Conservation (phyloP, 495 filamentous ascomycete species). For the Neurospora sp. region DNA sequence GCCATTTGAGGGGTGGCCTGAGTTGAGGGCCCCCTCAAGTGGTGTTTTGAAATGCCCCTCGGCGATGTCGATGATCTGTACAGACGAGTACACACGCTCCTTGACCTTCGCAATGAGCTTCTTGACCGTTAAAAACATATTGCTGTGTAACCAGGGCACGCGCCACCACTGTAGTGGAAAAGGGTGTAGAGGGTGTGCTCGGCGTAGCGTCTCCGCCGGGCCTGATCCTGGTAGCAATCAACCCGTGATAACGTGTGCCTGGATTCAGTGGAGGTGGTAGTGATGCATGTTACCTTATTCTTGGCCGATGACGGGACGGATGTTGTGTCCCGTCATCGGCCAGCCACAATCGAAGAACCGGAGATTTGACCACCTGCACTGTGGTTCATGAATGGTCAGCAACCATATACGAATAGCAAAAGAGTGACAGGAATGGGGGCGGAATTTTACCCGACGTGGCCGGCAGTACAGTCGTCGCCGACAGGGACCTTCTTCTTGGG, state of each 20-base stretch:
- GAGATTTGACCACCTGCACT: neutral
- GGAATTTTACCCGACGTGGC: neutral
- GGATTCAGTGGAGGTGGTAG: neutral
- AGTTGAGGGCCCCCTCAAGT: conserved; percentile 14
- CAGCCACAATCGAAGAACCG: neutral
- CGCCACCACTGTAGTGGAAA: conserved; percentile 64
- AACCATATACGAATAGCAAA: neutral
- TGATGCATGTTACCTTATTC: neutral
- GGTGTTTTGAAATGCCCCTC: conserved; percentile 12
- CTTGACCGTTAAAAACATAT: neutral
- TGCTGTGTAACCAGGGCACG: neutral
- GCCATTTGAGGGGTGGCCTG: neutral
- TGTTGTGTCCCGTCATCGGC: neutral
- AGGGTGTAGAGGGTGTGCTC: conserved; percentile 83
- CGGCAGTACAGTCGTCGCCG: neutral
- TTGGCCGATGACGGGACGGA: neutral
- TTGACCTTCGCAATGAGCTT: neutral
- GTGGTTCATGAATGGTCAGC: neutral
- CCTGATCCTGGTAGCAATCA: no score
- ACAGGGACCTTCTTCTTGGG: neutral
- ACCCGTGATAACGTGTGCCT: conserved; percentile 20
- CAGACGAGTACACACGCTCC: conserved; percentile 25
- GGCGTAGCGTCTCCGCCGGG: conserved; percentile 62
- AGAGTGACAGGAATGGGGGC: neutral
- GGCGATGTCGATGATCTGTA: conserved; percentile 28